Evolutionary conservation across 2,329 filamentous ascomycete species (phyloP).

Genomic region (Magnaporthiopsis rhizophila): DNA sequence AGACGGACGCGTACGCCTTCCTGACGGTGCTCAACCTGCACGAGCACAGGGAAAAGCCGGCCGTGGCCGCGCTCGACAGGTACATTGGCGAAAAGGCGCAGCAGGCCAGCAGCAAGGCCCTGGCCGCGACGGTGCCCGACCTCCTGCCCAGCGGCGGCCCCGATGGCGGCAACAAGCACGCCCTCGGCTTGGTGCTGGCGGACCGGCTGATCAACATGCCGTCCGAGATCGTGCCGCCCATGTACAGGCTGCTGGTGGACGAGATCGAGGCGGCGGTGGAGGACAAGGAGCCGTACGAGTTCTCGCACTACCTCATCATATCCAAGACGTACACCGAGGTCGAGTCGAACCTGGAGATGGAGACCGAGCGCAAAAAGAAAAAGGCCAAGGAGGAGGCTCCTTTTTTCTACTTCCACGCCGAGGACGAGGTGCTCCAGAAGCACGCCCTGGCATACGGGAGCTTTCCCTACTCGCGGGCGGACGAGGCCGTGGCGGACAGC

Average conservation of each 20-base stretch:
- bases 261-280: constrained; percentile 84
- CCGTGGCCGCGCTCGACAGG: constrained; percentile 59
- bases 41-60: constrained; percentile 67
- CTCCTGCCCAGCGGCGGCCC: constrained; percentile 38
- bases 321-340: constrained; percentile 92
- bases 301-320: constrained; percentile 85
- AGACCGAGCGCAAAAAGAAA: constrained; percentile 61
- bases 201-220: constrained; percentile 96
- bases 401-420: constrained; percentile 87
- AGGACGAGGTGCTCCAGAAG: constrained; percentile 82
- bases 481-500: constrained; percentile 76
- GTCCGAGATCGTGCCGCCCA: constrained; percentile 81
- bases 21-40: constrained; percentile 78
- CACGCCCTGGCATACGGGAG: constrained; percentile 62
- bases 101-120: constrained; percentile 32
- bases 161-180: constrained; percentile 37
- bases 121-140: constrained; percentile 48
- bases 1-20: constrained; percentile 87
- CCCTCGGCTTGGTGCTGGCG: constrained; percentile 85
- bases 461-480: constrained; percentile 74
- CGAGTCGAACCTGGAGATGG: constrained; percentile 66
- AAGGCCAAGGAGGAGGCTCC: constrained; percentile 50
- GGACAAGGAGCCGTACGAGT: constrained; percentile 86
- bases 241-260: constrained; percentile 90
- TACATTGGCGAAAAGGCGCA: constrained; percentile 60